A percentile compares a stretch with the other conserved stretches of the same genome.
These are phyloP conservation scores for Calocera cornea DNA, from an alignment of 768 basidiomycete genomes.

Conservation along the genomic window DNA sequence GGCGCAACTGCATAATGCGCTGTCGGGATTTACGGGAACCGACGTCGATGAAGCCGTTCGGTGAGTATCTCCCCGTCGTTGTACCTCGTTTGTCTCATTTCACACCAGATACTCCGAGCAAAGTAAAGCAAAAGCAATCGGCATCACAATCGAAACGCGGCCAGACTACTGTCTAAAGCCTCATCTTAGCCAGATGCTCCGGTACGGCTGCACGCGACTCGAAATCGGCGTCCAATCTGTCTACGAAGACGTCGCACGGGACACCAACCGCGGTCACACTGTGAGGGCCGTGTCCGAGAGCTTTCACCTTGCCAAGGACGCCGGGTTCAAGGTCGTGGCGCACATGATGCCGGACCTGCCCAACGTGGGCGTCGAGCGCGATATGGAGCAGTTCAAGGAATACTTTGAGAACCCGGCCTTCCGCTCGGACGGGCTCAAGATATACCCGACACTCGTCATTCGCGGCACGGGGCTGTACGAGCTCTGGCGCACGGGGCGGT, in stretches of 20 bases:
- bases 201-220: conserved; percentile 94
- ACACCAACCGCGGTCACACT: conserved; percentile 97
- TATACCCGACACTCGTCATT: conserved; percentile 96
- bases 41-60: conserved; percentile 93
- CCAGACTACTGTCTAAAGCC: conserved; percentile 97
- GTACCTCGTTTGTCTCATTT: neutral
- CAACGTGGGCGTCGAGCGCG: conserved; percentile 92
- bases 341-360: conserved; percentile 99
- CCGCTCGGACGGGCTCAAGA: conserved; percentile 91
- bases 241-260: conserved; percentile 97
- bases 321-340: conserved; percentile 98
- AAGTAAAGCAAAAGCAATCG: conserved; percentile 95
- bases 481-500: conserved; percentile 90
- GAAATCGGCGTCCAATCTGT: conserved; percentile 99
- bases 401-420: conserved; percentile 99
- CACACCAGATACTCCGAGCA: conserved; percentile 72
- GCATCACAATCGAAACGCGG: conserved; percentile 96
- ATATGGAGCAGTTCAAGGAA: conserved; percentile 97
- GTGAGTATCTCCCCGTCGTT: conserved; percentile 25
- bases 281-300: conserved; percentile 93
- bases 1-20: conserved; percentile 90
- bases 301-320: conserved; percentile 96
- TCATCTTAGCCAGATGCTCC: conserved; percentile 95
- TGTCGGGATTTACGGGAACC: conserved; percentile 85
- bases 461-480: conserved; percentile 93